A percentile compares a stretch with the other conserved stretches of the same genome.
These are phyloP conservation scores for Podospora appendiculata DNA, from an alignment of 495 filamentous ascomycete genomes.

Conservation along the genomic window DNA sequence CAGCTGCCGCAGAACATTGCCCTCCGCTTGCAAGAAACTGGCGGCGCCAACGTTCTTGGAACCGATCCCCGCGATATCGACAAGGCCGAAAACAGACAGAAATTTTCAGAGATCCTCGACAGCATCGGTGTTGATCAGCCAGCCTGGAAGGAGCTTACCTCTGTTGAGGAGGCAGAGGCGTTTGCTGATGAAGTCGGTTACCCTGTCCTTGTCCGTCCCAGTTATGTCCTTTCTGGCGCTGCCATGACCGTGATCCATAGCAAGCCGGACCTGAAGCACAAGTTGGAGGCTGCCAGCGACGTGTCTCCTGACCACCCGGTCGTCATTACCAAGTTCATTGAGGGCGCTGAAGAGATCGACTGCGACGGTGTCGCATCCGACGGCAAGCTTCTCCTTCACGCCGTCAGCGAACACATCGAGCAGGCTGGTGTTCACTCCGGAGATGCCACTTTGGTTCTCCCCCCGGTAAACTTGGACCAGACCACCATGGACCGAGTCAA, in stretches of 20 bases:
- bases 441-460: constrained; percentile 93
- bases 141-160: constrained; percentile 94
- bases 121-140: constrained; percentile 93
- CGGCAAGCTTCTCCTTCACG: constrained; percentile 83
- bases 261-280: constrained; percentile 80
- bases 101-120: constrained; percentile 97
- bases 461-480: constrained; percentile 70
- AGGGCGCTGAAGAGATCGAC: constrained; percentile 94
- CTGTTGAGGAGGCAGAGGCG: constrained; percentile 72
- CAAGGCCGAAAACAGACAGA: constrained; percentile 93
- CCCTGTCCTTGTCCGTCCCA: constrained; percentile 89
- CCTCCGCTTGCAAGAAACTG: constrained; percentile 84
- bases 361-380: constrained; percentile 89
- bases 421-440: constrained; percentile 97
- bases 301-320: constrained; percentile 97
- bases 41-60: constrained; percentile 80
- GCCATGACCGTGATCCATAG: constrained; percentile 99
- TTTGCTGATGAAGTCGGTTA: constrained; percentile 89
- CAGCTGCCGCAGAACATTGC: constrained; percentile 97
- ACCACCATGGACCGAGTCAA: constrained; percentile 75
- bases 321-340: constrained; percentile 99
- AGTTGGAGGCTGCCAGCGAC: constrained; percentile 79
- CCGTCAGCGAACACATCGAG: constrained; percentile 94
- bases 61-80: constrained; percentile 93
- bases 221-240: constrained; percentile 95